Conservation (phyloP, 352 stramenopile genomes). For the Globisporangium sylvaticum region DNA sequence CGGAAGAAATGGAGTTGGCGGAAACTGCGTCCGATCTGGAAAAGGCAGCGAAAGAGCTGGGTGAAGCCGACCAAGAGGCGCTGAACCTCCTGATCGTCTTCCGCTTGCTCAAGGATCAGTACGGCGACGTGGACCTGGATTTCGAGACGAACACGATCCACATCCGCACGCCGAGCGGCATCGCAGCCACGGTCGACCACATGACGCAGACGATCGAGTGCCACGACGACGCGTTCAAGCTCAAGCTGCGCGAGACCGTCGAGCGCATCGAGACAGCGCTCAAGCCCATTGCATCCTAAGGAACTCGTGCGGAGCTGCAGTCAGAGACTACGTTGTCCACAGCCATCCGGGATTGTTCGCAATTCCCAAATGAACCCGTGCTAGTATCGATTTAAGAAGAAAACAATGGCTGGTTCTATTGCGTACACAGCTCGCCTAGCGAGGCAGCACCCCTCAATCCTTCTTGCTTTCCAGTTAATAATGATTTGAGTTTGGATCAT, state of each 20-base stretch:
- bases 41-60: slow-evolving; percentile 61
- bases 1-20: slow-evolving; percentile 9
- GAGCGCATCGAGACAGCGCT: slow-evolving; percentile 62
- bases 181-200: slow-evolving; percentile 64
- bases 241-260: slow-evolving; percentile 67
- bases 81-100: slow-evolving; percentile 84
- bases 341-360: neutral
- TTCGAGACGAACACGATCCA: slow-evolving; percentile 89
- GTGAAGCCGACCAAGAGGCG: slow-evolving; percentile 69
- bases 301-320: neutral
- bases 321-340: neutral
- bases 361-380: neutral
- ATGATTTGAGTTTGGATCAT: neutral
- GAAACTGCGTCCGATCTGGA: slow-evolving; percentile 35
- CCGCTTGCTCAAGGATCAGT: slow-evolving; percentile 83
- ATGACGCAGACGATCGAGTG: slow-evolving; percentile 62
- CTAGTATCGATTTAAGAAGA: neutral
- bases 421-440: neutral
- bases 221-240: slow-evolving; percentile 58
- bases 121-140: slow-evolving; percentile 79
- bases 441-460: neutral
- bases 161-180: slow-evolving; percentile 71
- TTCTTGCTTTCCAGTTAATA: neutral
- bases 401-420: neutral
- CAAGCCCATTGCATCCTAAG: slow-evolving; percentile 54